These are phyloP conservation scores for Fusarium sp. DNA, from an alignment of 2,329 filamentous ascomycete species.

Conservation along the genomic window DNA sequence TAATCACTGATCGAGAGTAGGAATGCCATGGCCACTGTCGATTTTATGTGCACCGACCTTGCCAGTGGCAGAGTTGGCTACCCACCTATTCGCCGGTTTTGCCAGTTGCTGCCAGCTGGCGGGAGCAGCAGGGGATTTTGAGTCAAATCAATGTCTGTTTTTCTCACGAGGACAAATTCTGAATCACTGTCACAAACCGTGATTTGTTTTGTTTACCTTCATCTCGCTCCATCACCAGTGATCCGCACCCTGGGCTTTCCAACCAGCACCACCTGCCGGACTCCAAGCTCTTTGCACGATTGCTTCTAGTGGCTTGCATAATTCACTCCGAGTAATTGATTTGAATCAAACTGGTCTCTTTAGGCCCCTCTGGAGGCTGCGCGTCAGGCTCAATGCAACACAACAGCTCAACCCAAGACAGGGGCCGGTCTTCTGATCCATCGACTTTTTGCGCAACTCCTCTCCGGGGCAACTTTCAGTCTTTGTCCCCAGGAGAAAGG, in stretches of 20 bases:
- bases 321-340: neutral
- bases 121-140: neutral
- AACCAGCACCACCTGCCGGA: neutral
- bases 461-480: conserved; percentile 55
- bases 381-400: conserved; percentile 34
- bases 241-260: neutral
- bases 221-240: neutral
- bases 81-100: neutral
- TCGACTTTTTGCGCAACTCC: conserved; percentile 43
- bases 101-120: neutral
- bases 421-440: conserved; percentile 41
- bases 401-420: conserved; percentile 22
- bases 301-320: neutral
- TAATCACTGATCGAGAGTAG: neutral
- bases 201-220: conserved; percentile 11
- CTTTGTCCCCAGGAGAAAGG: conserved; percentile 47
- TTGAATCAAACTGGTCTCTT: neutral
- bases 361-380: conserved; percentile 12
- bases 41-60: neutral
- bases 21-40: neutral
- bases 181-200: neutral
- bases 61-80: neutral
- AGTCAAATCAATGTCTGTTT: neutral
- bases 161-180: neutral
- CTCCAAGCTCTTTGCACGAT: neutral